Conservation (phyloP, 2,329 filamentous ascomycete genomes). For the Myrmaecium sp. region DNA sequence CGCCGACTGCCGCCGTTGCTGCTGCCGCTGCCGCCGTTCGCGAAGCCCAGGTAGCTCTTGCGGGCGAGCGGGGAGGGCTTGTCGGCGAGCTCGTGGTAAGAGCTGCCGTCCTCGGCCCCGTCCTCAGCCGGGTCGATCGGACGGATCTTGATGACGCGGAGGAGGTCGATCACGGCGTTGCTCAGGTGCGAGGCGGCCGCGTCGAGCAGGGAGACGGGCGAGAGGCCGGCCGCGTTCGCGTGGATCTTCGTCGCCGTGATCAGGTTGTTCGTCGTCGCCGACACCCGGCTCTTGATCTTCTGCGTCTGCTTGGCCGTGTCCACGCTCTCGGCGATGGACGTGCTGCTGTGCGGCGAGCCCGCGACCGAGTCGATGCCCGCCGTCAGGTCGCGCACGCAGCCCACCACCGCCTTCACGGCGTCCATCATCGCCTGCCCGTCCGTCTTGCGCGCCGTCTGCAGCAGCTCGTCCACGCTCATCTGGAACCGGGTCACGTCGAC, state of each 20-base stretch:
- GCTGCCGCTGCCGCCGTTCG: constrained; percentile 3
- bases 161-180: constrained; percentile 67
- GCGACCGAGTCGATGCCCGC: constrained; percentile 56
- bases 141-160: constrained; percentile 70
- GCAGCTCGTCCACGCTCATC: constrained; percentile 77
- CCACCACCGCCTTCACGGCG: constrained; percentile 72
- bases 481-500: constrained; percentile 92
- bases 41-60: constrained; percentile 2
- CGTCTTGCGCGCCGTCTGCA: constrained; percentile 59
- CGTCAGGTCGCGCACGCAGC: constrained; percentile 68
- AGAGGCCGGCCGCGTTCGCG: constrained; percentile 62
- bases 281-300: constrained; percentile 66
- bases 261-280: constrained; percentile 85
- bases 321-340: constrained; percentile 12
- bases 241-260: constrained; percentile 94
- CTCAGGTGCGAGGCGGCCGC: constrained; percentile 85
- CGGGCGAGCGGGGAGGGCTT: constrained; percentile 1
- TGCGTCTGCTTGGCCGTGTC: constrained; percentile 34
- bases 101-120: constrained; percentile 40
- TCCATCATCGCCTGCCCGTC: constrained; percentile 61
- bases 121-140: constrained; percentile 58
- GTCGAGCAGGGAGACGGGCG: constrained; percentile 83
- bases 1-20: too few relatives aligned
- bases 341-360: constrained; percentile 24
- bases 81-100: constrained; percentile 3